These are phyloP conservation scores for Paracoccidioides brasiliensis DNA, from an alignment of 2,329 filamentous ascomycete species.

Conservation along the genomic window DNA sequence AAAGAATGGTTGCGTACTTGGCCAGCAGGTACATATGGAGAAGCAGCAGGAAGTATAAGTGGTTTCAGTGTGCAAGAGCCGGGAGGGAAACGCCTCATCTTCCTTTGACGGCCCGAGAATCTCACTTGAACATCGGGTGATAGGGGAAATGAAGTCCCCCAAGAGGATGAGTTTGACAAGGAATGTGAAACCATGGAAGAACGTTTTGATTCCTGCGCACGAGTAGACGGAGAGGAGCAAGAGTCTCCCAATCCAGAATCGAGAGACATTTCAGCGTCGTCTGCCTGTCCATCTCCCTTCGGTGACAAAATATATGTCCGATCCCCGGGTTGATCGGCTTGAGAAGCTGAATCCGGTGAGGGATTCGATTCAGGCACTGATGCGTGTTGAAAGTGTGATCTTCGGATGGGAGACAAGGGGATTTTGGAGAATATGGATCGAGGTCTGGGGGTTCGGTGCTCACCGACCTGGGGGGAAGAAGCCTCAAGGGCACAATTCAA, in stretches of 20 bases:
- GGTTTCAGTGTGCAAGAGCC: constrained; percentile 25
- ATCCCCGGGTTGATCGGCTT: not conserved
- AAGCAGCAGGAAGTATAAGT: constrained; percentile 17
- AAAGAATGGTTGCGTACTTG: not conserved
- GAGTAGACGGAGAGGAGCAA: constrained; percentile 8
- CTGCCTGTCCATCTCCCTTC: not conserved
- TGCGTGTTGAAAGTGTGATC: constrained; percentile 11
- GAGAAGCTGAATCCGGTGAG: not conserved
- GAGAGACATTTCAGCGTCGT: constrained; percentile 12
- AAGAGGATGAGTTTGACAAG: constrained; percentile 13
- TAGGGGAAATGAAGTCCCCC: constrained; percentile 15
- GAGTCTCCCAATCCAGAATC: constrained; percentile 15
- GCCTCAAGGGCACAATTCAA: not conserved
- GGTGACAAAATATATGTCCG: constrained; percentile 5
- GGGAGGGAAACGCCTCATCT: constrained; percentile 24
- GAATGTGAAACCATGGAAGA: constrained; percentile 16
- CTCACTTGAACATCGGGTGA: constrained; percentile 14
- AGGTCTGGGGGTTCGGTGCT: constrained; percentile 14
- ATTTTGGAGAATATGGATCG: constrained; percentile 19
- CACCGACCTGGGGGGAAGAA: constrained; percentile 8
- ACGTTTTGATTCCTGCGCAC: constrained; percentile 14
- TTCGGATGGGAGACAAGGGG: constrained; percentile 15
- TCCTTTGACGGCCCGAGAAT: constrained; percentile 14
- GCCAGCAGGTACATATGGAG: constrained; percentile 2
- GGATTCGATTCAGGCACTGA: constrained; percentile 5